Conservation (phyloP, 257 asterid genomes). For the Solanum virginianum region DNA sequence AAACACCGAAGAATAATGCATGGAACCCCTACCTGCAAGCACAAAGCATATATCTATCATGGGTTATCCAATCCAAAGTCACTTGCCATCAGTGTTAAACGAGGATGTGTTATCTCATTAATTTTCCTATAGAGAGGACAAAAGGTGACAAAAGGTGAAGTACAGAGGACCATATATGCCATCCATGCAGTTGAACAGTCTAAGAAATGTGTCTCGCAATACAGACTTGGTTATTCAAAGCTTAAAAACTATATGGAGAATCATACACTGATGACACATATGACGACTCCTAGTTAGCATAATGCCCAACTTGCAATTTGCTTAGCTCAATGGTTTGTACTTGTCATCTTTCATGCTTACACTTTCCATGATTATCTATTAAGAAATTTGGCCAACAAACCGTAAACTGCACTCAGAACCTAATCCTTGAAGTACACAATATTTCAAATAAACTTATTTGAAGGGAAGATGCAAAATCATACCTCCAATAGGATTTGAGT, state of each 20-base stretch:
- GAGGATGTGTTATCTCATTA: neutral
- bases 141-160: neutral
- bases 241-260: neutral
- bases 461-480: constrained; percentile 2
- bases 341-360: neutral
- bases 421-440: neutral
- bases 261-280: neutral
- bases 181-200: neutral
- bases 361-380: neutral
- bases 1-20: constrained; percentile 55
- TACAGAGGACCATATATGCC: neutral
- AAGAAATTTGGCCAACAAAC: neutral
- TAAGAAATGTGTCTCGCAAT: neutral
- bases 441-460: neutral
- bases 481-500: constrained; percentile 92
- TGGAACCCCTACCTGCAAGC: constrained; percentile 60
- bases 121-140: neutral
- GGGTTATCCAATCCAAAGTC: neutral
- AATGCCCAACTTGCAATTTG: neutral
- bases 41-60: constrained; percentile 6
- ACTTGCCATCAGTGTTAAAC: neutral
- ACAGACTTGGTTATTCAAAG: neutral
- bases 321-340: neutral
- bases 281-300: neutral
- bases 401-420: neutral